A percentile compares a stretch with the other conserved stretches of the same genome.
These are phyloP conservation scores for Claviceps paspali DNA, from an alignment of 2,329 filamentous ascomycete genomes.

Conservation along the genomic window DNA sequence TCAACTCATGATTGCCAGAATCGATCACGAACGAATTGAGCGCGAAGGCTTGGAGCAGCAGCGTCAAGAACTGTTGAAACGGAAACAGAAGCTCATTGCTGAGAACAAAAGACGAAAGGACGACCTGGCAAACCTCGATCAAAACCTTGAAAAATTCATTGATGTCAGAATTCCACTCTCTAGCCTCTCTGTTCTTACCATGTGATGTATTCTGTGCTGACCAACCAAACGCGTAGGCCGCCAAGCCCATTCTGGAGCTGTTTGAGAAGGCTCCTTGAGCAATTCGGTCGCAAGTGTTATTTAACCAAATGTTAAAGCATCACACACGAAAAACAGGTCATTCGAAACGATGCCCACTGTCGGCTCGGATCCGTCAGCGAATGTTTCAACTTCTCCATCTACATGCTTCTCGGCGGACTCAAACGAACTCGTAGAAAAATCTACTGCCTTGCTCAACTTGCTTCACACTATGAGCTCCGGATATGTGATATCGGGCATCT, in stretches of 20 bases:
- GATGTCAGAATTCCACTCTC: conserved; percentile 43
- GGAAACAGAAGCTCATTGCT: conserved; percentile 45
- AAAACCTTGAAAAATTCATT: conserved; percentile 86
- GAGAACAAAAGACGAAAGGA: conserved; percentile 88
- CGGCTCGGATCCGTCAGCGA: not conserved
- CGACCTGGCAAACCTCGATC: conserved; percentile 78
- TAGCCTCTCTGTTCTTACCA: not conserved
- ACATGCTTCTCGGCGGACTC: not conserved
- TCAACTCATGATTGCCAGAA: conserved; percentile 74
- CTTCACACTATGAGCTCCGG: not conserved
- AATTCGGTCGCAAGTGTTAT: not conserved
- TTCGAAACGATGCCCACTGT: not conserved
- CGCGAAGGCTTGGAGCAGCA: conserved; percentile 75
- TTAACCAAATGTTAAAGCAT: not conserved
- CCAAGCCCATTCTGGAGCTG: conserved; percentile 73
- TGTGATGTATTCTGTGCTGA: not conserved
- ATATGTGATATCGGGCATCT: not conserved
- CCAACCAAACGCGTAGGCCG: conserved; percentile 39
- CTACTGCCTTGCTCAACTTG: no score
- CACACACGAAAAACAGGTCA: not conserved
- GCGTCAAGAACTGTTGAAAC: conserved; percentile 57
- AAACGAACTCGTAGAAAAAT: not conserved
- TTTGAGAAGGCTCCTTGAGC: conserved; percentile 56
- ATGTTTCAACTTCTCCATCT: not conserved
- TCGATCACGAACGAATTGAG: conserved; percentile 78